A percentile compares a stretch with the other conserved stretches of the same genome.
Conservation (phyloP, 192 early-diverging fungal genomes). For the Gamsiella multidivaricata region DNA sequence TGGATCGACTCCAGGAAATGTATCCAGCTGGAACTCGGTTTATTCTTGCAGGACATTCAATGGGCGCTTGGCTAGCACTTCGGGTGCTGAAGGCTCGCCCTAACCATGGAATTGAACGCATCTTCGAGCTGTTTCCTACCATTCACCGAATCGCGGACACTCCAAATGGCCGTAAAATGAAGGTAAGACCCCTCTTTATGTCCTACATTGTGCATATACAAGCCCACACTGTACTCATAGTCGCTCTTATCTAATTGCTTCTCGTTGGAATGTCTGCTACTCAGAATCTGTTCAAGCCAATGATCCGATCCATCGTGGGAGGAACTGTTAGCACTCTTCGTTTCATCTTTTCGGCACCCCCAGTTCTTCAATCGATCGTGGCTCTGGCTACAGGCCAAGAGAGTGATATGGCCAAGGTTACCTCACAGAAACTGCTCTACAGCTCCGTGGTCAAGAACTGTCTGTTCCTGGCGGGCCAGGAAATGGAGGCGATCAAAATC, state of each 20-base stretch:
- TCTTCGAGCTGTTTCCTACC: constrained; percentile 84
- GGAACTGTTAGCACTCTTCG: constrained; percentile 38
- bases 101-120: constrained; percentile 67
- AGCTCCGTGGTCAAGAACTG: constrained; percentile 69
- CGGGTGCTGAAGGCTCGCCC: constrained; percentile 69
- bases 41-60: constrained; percentile 73
- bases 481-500: constrained; percentile 76
- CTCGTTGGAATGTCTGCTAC: too few relatives aligned
- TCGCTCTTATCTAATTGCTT: too few relatives aligned
- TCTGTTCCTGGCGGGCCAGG: constrained; percentile 76
- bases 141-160: constrained; percentile 81
- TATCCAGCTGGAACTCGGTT: constrained; percentile 61
- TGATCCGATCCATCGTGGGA: constrained; percentile 23
- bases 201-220: too few relatives aligned
- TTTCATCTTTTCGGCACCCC: constrained; percentile 52
- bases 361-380: constrained; percentile 52
- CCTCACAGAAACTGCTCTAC: constrained; percentile 75
- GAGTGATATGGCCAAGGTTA: constrained; percentile 62
- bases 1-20: constrained; percentile 64
- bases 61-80: constrained; percentile 70
- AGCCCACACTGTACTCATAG: too few relatives aligned
- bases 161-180: constrained; percentile 74
- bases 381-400: constrained; percentile 51
- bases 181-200: constrained; percentile 55
- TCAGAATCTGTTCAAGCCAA: constrained; percentile 41